phyloP scores from a whole-genome alignment of 1,139 yeast species.

The Saccharomyces pastorianus region DNA sequence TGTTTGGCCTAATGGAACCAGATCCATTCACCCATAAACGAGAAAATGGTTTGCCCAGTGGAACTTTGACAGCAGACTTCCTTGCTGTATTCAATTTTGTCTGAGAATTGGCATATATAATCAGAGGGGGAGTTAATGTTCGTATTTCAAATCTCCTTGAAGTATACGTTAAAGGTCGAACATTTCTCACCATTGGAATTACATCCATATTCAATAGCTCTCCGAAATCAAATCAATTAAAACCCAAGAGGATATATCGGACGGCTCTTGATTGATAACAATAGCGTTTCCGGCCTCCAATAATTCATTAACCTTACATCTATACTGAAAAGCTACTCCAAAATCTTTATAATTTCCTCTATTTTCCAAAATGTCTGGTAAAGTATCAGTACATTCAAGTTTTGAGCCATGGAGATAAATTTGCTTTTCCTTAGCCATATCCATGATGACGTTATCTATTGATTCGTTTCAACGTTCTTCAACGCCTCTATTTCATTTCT shows the following conservation, averaged over 20 bases:
- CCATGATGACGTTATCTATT: constrained; percentile 27
- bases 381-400: constrained; percentile 21
- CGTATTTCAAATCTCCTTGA: constrained; percentile 28
- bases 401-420: constrained; percentile 24
- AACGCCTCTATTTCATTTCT: constrained; percentile 21
- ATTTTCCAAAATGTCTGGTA: constrained; percentile 19
- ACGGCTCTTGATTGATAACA: constrained; percentile 25
- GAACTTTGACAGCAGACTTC: constrained; percentile 30
- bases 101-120: constrained; percentile 6
- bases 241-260: constrained; percentile 21
- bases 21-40: constrained; percentile 64
- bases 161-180: constrained; percentile 24
- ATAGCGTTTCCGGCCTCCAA: constrained; percentile 20
- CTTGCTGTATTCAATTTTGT: neutral
- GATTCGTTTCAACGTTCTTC: constrained; percentile 18
- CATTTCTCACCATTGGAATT: constrained; percentile 19
- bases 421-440: constrained; percentile 31
- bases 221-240: constrained; percentile 22
- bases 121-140: constrained; percentile 28
- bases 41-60: constrained; percentile 55
- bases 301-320: constrained; percentile 16
- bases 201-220: constrained; percentile 13
- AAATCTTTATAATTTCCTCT: constrained; percentile 20
- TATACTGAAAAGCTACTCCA: constrained; percentile 14
- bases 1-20: constrained; percentile 47